phyloP scores from a whole-genome alignment of 148 eudicot genomes.

The Dysphania ambrosioides region DNA sequence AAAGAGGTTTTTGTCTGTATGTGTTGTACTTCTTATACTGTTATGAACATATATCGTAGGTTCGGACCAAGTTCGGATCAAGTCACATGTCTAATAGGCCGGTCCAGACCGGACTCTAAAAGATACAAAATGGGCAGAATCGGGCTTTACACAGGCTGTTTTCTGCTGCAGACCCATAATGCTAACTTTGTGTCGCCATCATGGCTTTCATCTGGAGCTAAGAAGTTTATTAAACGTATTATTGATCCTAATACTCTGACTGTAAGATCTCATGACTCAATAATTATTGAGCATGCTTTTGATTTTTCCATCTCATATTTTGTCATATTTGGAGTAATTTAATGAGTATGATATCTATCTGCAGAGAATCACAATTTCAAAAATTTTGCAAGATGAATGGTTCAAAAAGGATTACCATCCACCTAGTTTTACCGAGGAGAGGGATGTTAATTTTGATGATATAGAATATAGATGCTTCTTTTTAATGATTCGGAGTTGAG shows the following conservation, averaged over 20 bases:
- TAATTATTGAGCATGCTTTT: background rate
- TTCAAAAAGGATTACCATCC: constrained; percentile 73
- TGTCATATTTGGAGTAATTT: background rate
- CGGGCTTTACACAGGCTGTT: constrained; percentile 9
- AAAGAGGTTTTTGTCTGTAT: too few species aligned
- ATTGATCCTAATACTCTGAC: constrained; percentile 78
- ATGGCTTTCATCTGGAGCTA: constrained; percentile 69
- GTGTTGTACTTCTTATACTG: too few species aligned
- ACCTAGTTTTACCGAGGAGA: constrained; percentile 61
- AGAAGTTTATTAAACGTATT: constrained; percentile 58
- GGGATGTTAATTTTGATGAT: constrained; percentile 72
- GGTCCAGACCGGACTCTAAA: too few species aligned
- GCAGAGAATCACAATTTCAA: constrained; percentile 69
- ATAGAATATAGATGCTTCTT: constrained; percentile 80
- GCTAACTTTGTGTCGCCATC: constrained; percentile 59
- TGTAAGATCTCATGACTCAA: constrained; percentile 41
- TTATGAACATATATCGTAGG: too few species aligned
- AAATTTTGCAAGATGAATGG: constrained; percentile 75
- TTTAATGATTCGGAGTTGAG: constrained; percentile 63
- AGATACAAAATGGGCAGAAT: too few species aligned
- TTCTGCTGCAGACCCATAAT: constrained; percentile 51
- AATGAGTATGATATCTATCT: constrained; percentile 18
- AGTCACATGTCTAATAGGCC: too few species aligned
- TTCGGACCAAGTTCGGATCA: too few species aligned
- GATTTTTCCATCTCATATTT: background rate